Base-by-base conservation (phyloP, 257 asterid species). In the Petunia secreta region DNA sequence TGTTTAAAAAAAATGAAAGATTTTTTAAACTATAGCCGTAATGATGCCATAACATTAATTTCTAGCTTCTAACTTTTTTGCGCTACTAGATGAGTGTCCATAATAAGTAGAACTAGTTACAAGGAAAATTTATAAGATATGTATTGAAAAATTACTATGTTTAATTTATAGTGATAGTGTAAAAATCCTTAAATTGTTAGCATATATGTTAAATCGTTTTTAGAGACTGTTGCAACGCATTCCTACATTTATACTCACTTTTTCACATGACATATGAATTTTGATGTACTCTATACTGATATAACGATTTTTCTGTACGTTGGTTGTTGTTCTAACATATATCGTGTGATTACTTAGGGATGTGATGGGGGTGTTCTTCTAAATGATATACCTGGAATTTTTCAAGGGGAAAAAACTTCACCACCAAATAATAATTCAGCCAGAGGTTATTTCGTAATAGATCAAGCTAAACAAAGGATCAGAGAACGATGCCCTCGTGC, bases 291-390 rank as follows among this genome's bases (percentile, higher is more conserved):
- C 25, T 25, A 25, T 25, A 25, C 25, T 25, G 25, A 25, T 25
- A 25, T 25, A 25, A 25, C 25, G 25, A 25, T 13, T 13, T 11
- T 5, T 58, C 3, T 2, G 16, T 58, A 9, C 16, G 16, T 36
- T 13, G 14, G 13, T 69, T 75, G 1, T 75, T 57, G 55, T 43
- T n/a, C 53, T 76, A 38, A 63, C 25, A 44, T 38, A 54, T 53
- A 16, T 15, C 4, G 7, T 55, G 0, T 75, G 37, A 55, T 54
- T 8, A 69, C 4, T 46, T 46, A 78, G 81, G 81, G 81, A 46
- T 78, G 81, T 63, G 81, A 78, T 36, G 81, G 16, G 10, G 81
- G 81, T 1, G 54, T 78, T 78, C 81, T 78, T 16, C 53, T 78
- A 63, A 11, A 78, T 25, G 81, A 78, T 63, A 78, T 68, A 8